Base-by-base conservation (phyloP, 2,329 filamentous ascomycete species). In the Malbranchea zuffiana region DNA sequence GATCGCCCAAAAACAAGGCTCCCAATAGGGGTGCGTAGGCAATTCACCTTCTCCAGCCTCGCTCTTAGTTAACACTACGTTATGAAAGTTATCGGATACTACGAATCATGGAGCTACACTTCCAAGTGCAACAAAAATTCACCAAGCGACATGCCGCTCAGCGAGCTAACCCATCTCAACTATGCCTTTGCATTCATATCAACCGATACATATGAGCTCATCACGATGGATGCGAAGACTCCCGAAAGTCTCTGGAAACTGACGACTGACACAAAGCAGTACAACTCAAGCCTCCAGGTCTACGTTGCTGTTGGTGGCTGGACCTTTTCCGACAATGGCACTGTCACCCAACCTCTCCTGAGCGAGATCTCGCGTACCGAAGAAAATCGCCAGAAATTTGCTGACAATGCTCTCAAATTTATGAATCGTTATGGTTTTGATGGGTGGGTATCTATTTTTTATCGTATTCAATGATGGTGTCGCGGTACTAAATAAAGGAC, bases 251-350 rank as follows among this genome's bases (percentile, higher is more conserved):
- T 58, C 1, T 51, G 51, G 24, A 17, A n/a, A 3, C 33, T 47
- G 1, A 50, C 61, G 23, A 56, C 52, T 0, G 35, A 29, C 0
- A 45, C 65, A 2, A 65, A 67, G 38, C 35, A 46, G 0, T 44
- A 29, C 1, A 43, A 53, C 1, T 40, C 49, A 3, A 42, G 31
- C 13, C 39, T 63, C 6, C 25, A 60, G 37, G 51, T 50, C 2
- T 61, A 49, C 44, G 52, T 66, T 19, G 11, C 51, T 3, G 44
- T 68, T 7, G 63, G 66, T 8, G 66, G 66, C 4, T 65, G 61
- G 61, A 50, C 50, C 0, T 48, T 59, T 10, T 62, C 54, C 10
- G 53, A 57, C 26, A 42, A 44, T 6, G 52, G 51, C 6, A 13
- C 16, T 19, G 30, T 45, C 28, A 29, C 43, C 24, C n/a, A 35